Conservation (phyloP, 768 basidiomycete species). For the Cyathus striatus region DNA sequence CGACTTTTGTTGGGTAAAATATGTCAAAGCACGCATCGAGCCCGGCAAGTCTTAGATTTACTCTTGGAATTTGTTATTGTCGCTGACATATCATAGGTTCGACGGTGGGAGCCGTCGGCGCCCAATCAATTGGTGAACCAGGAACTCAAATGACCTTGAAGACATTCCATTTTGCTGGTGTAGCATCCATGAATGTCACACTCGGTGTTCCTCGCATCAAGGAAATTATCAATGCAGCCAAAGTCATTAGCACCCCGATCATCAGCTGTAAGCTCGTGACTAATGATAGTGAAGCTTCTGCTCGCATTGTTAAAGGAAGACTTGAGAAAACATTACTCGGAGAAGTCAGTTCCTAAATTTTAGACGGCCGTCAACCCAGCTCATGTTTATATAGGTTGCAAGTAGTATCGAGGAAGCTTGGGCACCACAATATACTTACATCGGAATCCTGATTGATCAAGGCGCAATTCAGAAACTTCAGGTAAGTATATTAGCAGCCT, state of each 20-base stretch:
- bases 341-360: constrained; percentile 54
- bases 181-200: constrained; percentile 99
- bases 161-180: constrained; percentile 99
- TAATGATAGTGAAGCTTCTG: constrained; percentile 83
- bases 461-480: constrained; percentile 87
- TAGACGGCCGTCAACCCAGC: background rate
- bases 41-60: constrained; percentile 51
- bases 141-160: constrained; percentile 99
- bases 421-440: constrained; percentile 88
- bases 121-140: constrained; percentile 98
- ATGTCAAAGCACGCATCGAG: constrained; percentile 94
- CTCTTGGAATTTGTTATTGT: background rate
- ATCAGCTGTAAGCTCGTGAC: constrained; percentile 94
- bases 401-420: constrained; percentile 94
- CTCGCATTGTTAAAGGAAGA: constrained; percentile 94
- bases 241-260: constrained; percentile 93
- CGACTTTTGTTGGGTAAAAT: constrained; percentile 85
- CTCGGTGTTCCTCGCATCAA: constrained; percentile 99
- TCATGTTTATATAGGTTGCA: constrained; percentile 56
- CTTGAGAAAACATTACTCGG: constrained; percentile 92
- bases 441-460: constrained; percentile 87
- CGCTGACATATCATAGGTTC: constrained; percentile 51
- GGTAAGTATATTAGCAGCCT: constrained; percentile 29
- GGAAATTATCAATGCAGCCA: constrained; percentile 99
- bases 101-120: constrained; percentile 97